Conservation (phyloP, 768 basidiomycete species). For the Tricholoma furcatifolium region DNA sequence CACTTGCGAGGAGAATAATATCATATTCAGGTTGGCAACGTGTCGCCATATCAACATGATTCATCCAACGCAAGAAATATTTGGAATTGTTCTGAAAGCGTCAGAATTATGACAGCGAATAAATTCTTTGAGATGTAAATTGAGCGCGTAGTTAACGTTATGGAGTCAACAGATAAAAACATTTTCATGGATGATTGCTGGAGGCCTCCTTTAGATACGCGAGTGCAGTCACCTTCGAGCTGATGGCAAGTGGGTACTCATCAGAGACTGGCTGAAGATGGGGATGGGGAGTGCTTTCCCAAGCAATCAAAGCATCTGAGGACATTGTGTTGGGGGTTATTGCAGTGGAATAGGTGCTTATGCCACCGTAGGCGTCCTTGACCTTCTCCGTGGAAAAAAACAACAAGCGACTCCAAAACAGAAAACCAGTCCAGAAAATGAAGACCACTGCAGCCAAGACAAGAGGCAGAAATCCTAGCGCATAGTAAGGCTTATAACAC, state of each 20-base stretch:
- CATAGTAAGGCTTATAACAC: conserved; percentile 16
- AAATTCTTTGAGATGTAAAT: no score
- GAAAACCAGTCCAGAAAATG: conserved; percentile 4
- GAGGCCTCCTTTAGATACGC: conserved; percentile 4
- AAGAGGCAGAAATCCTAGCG: conserved; percentile 16
- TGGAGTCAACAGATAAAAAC: no score
- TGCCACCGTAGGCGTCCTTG: conserved; percentile 10
- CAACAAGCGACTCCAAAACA: conserved; percentile 1
- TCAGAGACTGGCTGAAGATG: conserved; percentile 10
- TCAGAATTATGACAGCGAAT: no score
- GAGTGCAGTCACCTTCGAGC: conserved; percentile 8
- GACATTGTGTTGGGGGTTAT: conserved; percentile 6
- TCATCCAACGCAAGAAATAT: no score
- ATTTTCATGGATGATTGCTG: background rate
- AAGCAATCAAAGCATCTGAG: conserved; percentile 10
- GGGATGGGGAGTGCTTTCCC: conserved; percentile 12
- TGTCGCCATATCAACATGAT: no score
- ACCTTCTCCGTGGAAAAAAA: background rate
- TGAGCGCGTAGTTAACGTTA: no score
- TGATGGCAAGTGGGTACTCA: conserved; percentile 6
- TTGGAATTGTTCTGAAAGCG: no score
- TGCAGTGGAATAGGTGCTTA: conserved; percentile 6
- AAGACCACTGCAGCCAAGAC: conserved; percentile 11
- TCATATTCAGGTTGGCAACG: no score
- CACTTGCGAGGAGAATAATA: no score